Evolutionary conservation across 2,329 filamentous ascomycete species (phyloP), one percentile per base, ranked within the genome.

Genomic region (Cercospora brassicicola): DNA sequence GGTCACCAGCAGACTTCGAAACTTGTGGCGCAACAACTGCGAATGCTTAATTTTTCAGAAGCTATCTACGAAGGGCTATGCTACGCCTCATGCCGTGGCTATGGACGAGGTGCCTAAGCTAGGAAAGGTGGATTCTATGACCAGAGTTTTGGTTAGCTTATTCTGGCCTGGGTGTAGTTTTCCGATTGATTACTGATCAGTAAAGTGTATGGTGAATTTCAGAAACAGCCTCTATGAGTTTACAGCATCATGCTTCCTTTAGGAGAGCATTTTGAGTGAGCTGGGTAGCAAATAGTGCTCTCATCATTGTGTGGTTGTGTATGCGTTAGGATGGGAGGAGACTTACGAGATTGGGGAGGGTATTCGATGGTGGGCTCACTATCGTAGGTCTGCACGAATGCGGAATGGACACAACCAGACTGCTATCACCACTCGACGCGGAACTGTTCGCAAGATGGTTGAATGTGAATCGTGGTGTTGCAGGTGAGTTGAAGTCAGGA

Each of bases 271-370:
- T 64, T 64, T 64, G 62, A 64, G 62, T 64, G 62, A 64, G 62
- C 62, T 64, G 62, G 62, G 62, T 64, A 64, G 62, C 62, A 64
- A 59, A 64, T 64, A 64, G 62, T 64, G 62, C 62, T 64, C 62
- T 64, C 62, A 64, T 64, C 62, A 64, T 64, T 59, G 48, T 62
- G 42, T 62, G 20, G 18, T 28, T 20, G 55, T 42, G 55, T 18
- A 30, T 20, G 55, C 0, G 30, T 18, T 20, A n/a, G 18, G 55
- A 13, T 36, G 31, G 55, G 31, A 56, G 30, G n/a, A 6, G 18
- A 53, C 30, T 31, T 26, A 20, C 28, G 28, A 30, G 28, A 8
- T 30, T 30, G 28, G 28, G 28, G 6, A 30, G 28, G 28, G 7
- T 30, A 30, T 30, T 30, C 28, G 28, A 30, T 30, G 28, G 7